Percentiles rank a stretch among this genome's conserved stretches.
Evolutionary conservation across 176 grass and related monocot genomes (phyloP).

Genomic region (Saccharum officinarum): DNA sequence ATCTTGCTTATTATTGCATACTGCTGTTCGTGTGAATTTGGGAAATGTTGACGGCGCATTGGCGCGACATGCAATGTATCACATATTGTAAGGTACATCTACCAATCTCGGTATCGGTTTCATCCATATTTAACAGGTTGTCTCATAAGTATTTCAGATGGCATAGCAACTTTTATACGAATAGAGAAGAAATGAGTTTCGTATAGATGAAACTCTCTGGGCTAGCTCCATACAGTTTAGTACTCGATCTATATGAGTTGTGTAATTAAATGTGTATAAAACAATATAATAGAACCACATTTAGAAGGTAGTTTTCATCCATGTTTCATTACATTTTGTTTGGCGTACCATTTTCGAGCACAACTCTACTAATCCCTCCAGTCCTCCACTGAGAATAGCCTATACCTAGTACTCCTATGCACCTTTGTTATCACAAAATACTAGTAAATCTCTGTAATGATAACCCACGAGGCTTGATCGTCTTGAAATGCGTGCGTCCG

Average conservation of each 20-base stretch:
- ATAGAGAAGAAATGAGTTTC: not conserved
- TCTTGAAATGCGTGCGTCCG: not conserved
- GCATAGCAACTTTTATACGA: not conserved
- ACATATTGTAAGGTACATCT: not conserved
- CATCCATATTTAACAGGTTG: not conserved
- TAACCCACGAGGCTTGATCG: not conserved
- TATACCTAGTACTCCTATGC: too few relatives aligned
- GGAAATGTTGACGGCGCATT: not conserved
- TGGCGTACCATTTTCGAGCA: too few relatives aligned
- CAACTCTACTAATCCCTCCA: not conserved
- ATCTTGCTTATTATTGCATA: not conserved
- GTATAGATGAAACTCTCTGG: too few relatives aligned
- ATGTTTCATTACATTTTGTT: too few relatives aligned
- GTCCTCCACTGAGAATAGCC: too few relatives aligned
- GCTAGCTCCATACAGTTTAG: too few relatives aligned
- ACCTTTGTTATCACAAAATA: not conserved
- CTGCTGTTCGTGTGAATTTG: not conserved
- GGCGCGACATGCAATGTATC: not conserved
- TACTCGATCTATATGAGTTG: too few relatives aligned
- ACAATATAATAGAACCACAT: too few relatives aligned
- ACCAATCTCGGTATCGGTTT: not conserved
- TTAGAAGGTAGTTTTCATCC: too few relatives aligned
- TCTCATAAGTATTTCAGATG: too few relatives aligned
- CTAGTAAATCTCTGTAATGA: not conserved
- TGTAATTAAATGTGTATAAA: too few relatives aligned